These are phyloP conservation scores for Cadophora luteo-olivacea DNA, from an alignment of 2,329 filamentous ascomycete species.

Conservation along the genomic window DNA sequence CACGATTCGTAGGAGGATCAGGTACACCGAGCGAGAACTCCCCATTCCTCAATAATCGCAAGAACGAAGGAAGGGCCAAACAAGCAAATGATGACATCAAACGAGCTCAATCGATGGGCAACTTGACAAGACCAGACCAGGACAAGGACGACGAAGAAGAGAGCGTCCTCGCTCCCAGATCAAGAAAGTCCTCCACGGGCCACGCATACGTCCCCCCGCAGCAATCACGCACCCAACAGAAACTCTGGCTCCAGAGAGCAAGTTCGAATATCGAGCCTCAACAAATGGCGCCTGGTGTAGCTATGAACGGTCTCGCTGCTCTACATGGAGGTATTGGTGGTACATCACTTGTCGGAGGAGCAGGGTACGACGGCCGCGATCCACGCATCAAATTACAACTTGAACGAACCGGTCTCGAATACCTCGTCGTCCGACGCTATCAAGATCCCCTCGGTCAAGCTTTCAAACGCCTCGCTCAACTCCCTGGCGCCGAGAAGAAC, in stretches of 20 bases:
- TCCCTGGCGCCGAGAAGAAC: constrained; percentile 59
- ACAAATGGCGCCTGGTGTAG: constrained; percentile 51
- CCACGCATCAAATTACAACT: constrained; percentile 69
- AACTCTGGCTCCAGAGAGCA: constrained; percentile 75
- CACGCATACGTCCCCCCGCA: constrained; percentile 45
- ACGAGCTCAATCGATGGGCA: constrained; percentile 43
- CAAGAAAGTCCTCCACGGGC: constrained; percentile 38
- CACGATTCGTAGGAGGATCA: constrained; percentile 63
- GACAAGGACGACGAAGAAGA: constrained; percentile 49
- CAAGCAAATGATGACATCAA: constrained; percentile 37
- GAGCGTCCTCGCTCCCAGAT: constrained; percentile 54
- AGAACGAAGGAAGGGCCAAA: constrained; percentile 26
- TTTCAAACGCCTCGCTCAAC: constrained; percentile 58
- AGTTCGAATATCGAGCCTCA: constrained; percentile 74
- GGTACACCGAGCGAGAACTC: constrained; percentile 58
- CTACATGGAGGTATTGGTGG: constrained; percentile 34
- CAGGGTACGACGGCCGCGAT: constrained; percentile 65
- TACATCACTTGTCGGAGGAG: constrained; percentile 50
- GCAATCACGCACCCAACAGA: constrained; percentile 75
- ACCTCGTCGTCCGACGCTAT: constrained; percentile 74
- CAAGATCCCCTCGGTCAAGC: constrained; percentile 74
- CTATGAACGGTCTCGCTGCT: constrained; percentile 43
- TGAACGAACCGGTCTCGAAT: constrained; percentile 74
- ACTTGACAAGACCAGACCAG: constrained; percentile 35
- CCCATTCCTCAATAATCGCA: constrained; percentile 52